Percentiles rank a stretch among this genome's conserved stretches.
Conservation (phyloP, 176 grass and related monocot genomes). For the Triticum turgidum region DNA sequence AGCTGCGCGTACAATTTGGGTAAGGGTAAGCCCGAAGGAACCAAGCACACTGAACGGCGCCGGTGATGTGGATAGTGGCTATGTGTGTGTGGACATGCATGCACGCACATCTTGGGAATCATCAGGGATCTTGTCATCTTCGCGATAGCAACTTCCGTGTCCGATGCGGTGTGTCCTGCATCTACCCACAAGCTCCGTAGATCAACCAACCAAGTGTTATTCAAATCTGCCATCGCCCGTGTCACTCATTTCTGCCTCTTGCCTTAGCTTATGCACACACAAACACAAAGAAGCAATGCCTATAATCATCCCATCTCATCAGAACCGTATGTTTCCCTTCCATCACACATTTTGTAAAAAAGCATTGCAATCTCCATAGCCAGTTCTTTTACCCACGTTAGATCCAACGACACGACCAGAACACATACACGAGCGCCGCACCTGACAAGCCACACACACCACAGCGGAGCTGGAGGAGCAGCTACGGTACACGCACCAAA, state of each 20-base stretch:
- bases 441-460: background rate
- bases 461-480: background rate
- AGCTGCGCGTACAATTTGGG: background rate
- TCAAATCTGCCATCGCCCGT: background rate
- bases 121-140: background rate
- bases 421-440: background rate
- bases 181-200: background rate
- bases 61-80: background rate
- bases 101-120: background rate
- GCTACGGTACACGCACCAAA: background rate
- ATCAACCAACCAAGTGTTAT: background rate
- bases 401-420: background rate
- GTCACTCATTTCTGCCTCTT: background rate
- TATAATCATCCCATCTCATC: too few species aligned
- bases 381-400: background rate
- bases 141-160: background rate
- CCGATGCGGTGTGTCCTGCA: background rate
- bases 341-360: too few species aligned
- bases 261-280: background rate
- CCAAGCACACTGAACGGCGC: background rate
- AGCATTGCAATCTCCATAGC: background rate
- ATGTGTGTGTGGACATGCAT: background rate
- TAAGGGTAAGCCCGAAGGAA: conserved; percentile 14
- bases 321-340: too few species aligned
- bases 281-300: too few species aligned